These are phyloP conservation scores for Cryptosporidium baileyi DNA, from an alignment of 169 alveolate genomes.

Conservation along the genomic window DNA sequence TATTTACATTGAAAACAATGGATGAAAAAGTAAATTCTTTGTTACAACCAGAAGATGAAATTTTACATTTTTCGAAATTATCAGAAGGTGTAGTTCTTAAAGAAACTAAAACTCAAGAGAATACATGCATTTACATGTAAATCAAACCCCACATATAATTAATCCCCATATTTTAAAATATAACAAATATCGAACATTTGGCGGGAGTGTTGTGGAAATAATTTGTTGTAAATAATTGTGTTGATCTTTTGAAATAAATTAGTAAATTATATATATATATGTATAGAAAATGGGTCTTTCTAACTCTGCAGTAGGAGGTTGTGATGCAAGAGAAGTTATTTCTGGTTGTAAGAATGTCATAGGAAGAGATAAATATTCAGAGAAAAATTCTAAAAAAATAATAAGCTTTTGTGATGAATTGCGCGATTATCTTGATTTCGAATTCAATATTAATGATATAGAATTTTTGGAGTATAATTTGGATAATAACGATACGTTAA, in stretches of 20 bases:
- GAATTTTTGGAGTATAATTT: background rate
- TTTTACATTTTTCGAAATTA: conserved; percentile 28
- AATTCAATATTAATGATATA: conserved; percentile 10
- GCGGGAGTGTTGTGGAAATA: conserved; percentile 65
- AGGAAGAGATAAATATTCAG: background rate
- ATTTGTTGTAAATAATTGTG: no score
- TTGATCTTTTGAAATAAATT: background rate
- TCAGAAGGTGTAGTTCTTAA: conserved; percentile 51
- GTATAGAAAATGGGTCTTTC: conserved; percentile 39
- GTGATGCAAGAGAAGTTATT: background rate
- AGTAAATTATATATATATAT: background rate
- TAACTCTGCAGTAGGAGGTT: background rate
- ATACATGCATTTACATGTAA: conserved; percentile 53
- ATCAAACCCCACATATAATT: conserved; percentile 54
- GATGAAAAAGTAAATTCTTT: background rate
- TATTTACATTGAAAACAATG: background rate
- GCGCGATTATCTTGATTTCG: conserved; percentile 13
- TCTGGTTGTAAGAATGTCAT: background rate
- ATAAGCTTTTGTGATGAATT: conserved; percentile 40
- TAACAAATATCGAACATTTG: background rate
- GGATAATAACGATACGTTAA: background rate
- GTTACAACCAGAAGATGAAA: conserved; percentile 59
- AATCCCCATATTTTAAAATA: background rate
- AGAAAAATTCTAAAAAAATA: background rate
- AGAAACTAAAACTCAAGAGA: background rate